Base-by-base conservation (phyloP, 805 yeast genomes). In the Ogataea ganodermae region DNA sequence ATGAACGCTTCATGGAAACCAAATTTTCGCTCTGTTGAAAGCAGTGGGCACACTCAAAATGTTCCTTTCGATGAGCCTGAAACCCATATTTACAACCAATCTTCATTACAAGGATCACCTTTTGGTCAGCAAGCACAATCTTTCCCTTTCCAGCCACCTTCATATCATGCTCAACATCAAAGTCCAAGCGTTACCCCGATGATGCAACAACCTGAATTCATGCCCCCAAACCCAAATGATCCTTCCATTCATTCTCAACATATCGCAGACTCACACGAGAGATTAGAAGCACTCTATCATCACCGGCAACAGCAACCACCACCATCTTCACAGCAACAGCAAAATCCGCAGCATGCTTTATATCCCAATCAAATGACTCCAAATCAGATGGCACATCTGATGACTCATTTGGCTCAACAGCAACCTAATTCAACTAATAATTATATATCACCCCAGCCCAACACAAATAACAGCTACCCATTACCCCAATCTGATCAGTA, bases 1-100 rank as follows among this genome's bases (percentile, higher is more conserved):
- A 50, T 50, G 53, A 53, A 51, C 22, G 48, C 53, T 1, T 46
- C 55, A 5, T 53, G 57, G 57, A 50, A 44, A 37, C 57, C 57
- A 10, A 51, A 51, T 9, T 52, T 52, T 24, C 50, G 39, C 16
- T 31, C 50, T 12, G 14, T 12, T 4, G 23, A 26, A 5, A 16
- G 21, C 22, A n/a, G 30, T 14, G 18, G 21, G 22, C 4, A 7
- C 31, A 13, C 24, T 16, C 32, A 26, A 20, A 24, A 31, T 10
- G 26, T 16, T 35, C 28, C 22, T 2, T 31, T 41, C 14, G 21
- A 24, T 12, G 22, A 42, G 2, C 37, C 38, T 6, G 39, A 16
- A 38, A 21, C 24, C 4, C 28, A 33, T 33, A 6, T 33, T 17
- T 20, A 21, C 20, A 22, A 16, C 8, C 38, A 35, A 27, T 16